Conservation (phyloP, 1,284 basidiomycete genomes). For the Apiotrichum porosum region DNA sequence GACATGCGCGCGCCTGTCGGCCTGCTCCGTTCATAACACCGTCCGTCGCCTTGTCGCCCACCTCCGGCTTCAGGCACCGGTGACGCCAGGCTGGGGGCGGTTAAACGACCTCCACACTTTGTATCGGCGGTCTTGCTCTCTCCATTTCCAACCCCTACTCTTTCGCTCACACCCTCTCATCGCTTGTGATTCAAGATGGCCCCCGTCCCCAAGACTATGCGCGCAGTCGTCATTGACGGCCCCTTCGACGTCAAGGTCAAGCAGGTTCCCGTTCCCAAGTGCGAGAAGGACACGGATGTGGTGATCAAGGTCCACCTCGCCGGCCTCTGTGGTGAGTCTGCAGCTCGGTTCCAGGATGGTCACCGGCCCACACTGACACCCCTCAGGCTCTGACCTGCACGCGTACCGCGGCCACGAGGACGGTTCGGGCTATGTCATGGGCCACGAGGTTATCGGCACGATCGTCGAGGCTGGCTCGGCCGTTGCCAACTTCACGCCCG, state of each 20-base stretch:
- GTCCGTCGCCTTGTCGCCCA: too few species aligned
- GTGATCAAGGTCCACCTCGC: constrained; percentile 38
- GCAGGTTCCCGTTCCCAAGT: constrained; percentile 27
- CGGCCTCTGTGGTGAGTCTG: constrained; percentile 38
- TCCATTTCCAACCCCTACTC: too few species aligned
- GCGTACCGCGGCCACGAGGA: constrained; percentile 61
- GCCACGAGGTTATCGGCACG: constrained; percentile 80
- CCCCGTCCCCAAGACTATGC: constrained; percentile 25
- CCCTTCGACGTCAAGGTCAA: constrained; percentile 30
- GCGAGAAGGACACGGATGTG: constrained; percentile 32
- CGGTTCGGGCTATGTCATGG: constrained; percentile 46
- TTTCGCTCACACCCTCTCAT: too few species aligned
- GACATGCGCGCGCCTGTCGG: too few species aligned
- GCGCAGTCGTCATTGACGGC: constrained; percentile 34
- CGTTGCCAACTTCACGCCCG: constrained; percentile 63
- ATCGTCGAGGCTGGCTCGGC: constrained; percentile 60
- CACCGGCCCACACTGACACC: too few species aligned
- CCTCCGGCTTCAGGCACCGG: too few species aligned
- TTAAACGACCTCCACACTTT: too few species aligned
- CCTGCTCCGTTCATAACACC: too few species aligned
- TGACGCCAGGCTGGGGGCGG: too few species aligned
- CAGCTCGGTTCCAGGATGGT: neutral
- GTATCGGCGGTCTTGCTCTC: too few species aligned
- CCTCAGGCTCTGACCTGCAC: constrained; percentile 73
- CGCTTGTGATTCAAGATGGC: constrained; percentile 1